Evolutionary conservation across 2,329 filamentous ascomycete genomes (phyloP).

Genomic region (Venturia aucupariae): DNA sequence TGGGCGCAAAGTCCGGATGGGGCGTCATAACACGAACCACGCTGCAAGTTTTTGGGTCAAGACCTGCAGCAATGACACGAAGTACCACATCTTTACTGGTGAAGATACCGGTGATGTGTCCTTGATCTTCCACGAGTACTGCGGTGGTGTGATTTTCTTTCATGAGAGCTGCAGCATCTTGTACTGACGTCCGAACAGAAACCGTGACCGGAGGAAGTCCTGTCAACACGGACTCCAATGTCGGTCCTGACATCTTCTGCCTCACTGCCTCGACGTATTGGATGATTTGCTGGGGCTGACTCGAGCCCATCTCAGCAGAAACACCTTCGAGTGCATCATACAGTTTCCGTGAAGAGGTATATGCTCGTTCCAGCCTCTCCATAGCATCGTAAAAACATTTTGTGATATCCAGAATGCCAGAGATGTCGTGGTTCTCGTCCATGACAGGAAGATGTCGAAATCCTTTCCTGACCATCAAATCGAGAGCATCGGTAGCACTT

Average conservation of each 20-base stretch:
- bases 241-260: conserved; percentile 95
- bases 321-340: conserved; percentile 97
- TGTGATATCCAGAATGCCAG: conserved; percentile 94
- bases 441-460: conserved; percentile 97
- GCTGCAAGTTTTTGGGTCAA: conserved; percentile 91
- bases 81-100: conserved; percentile 99
- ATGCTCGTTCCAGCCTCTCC: conserved; percentile 97
- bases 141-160: conserved; percentile 98
- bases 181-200: conserved; percentile 90
- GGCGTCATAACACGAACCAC: conserved; percentile 99
- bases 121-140: conserved; percentile 90
- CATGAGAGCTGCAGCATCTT: conserved; percentile 91
- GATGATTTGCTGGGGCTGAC: conserved; percentile 96
- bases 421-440: conserved; percentile 99
- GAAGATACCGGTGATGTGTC: conserved; percentile 96
- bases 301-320: conserved; percentile 90
- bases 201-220: conserved; percentile 89
- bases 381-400: conserved; percentile 99
- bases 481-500: conserved; percentile 91
- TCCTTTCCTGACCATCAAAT: conserved; percentile 96
- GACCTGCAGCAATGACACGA: conserved; percentile 90
- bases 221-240: conserved; percentile 86
- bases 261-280: conserved; percentile 96
- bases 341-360: conserved; percentile 93
- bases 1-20: conserved; percentile 94